Evolutionary conservation across 768 basidiomycete genomes (phyloP).

Genomic region (Xerocomus potaroensis): DNA sequence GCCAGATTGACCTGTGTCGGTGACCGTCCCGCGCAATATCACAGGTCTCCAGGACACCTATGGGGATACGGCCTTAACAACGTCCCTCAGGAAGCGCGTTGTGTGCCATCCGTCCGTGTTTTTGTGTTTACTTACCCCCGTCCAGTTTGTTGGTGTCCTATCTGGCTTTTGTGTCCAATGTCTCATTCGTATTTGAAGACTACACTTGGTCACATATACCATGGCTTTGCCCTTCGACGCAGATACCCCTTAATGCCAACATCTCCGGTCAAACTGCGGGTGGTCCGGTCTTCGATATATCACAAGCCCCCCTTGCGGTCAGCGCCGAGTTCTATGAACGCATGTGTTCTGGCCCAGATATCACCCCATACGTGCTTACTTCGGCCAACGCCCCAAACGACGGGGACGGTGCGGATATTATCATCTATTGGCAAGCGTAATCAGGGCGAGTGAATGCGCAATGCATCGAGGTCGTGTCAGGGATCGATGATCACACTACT

Average conservation of each 20-base stretch:
- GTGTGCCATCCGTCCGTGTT: constrained; percentile 15
- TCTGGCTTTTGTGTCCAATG: constrained; percentile 45
- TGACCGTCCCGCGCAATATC: constrained; percentile 28
- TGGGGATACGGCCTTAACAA: constrained; percentile 65
- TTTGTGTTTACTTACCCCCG: not conserved
- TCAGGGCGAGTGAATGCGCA: constrained; percentile 34
- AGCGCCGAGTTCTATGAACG: constrained; percentile 46
- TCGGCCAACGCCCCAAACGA: constrained; percentile 34
- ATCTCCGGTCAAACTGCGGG: constrained; percentile 55
- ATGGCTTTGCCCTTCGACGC: constrained; percentile 47
- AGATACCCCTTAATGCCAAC: constrained; percentile 56
- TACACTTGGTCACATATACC: constrained; percentile 56
- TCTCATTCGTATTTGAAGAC: constrained; percentile 61
- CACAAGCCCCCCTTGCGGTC: constrained; percentile 34
- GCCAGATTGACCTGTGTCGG: constrained; percentile 6
- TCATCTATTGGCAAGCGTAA: constrained; percentile 47
- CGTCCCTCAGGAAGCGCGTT: constrained; percentile 56
- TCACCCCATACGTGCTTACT: constrained; percentile 31
- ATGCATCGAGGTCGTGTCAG: constrained; percentile 46
- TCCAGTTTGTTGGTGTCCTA: constrained; percentile 48
- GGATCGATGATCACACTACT: too few species aligned
- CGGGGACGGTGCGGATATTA: constrained; percentile 38
- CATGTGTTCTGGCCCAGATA: constrained; percentile 39
- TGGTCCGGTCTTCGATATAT: constrained; percentile 31
- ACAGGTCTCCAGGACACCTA: constrained; percentile 50